Evolutionary conservation across 1,284 basidiomycete species (phyloP).

Genomic region (Testicularia cyperi): DNA sequence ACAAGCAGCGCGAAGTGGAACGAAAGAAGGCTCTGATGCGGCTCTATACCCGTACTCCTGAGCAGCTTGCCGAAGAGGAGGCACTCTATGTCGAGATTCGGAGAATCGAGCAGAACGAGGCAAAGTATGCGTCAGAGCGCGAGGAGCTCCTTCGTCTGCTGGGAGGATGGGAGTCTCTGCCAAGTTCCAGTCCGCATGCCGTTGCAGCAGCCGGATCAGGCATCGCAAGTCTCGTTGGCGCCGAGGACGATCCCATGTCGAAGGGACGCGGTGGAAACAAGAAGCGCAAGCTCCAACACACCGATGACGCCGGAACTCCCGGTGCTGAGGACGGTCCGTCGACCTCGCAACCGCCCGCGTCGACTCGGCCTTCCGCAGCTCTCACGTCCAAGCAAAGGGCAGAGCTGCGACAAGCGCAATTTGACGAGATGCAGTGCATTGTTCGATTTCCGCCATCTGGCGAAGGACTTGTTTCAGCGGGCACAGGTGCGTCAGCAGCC

Average conservation of each 20-base stretch:
- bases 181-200: conserved; percentile 39
- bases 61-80: conserved; percentile 93
- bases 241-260: conserved; percentile 9
- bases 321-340: conserved; percentile 15
- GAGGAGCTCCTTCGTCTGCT: conserved; percentile 85
- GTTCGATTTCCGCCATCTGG: conserved; percentile 38
- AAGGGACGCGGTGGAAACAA: conserved; percentile 25
- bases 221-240: conserved; percentile 26
- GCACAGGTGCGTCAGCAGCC: neutral
- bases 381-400: conserved; percentile 42
- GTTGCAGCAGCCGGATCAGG: conserved; percentile 55
- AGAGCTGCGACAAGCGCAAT: conserved; percentile 50
- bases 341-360: conserved; percentile 1
- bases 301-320: conserved; percentile 16
- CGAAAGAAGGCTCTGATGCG: conserved; percentile 85
- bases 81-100: conserved; percentile 92
- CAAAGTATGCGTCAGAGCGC: conserved; percentile 81
- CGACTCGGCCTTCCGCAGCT: conserved; percentile 9
- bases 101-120: conserved; percentile 87
- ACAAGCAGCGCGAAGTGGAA: conserved; percentile 77
- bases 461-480: neutral
- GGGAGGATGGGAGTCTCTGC: conserved; percentile 60
- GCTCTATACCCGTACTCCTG: conserved; percentile 80
- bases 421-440: conserved; percentile 55
- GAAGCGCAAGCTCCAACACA: conserved; percentile 31